Percentiles rank a stretch among this genome's conserved stretches.
Conservation (phyloP, 495 filamentous ascomycete species). For the Haplographium delicatum region DNA sequence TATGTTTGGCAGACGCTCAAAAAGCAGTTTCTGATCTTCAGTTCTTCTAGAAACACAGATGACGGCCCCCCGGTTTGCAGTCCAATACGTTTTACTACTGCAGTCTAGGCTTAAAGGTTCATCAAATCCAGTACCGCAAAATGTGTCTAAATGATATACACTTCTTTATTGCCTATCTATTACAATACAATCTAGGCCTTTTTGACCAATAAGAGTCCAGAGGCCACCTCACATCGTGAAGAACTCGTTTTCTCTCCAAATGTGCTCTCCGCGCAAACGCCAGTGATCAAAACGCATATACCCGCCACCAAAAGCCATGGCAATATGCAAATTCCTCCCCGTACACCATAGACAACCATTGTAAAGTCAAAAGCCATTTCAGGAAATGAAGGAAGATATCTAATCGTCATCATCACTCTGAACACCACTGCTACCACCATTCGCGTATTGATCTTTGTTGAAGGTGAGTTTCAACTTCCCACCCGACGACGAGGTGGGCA, state of each 20-base stretch:
- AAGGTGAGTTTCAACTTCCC: conserved; percentile 26
- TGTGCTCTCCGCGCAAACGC: conserved; percentile 3
- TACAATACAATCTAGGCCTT: conserved; percentile 25
- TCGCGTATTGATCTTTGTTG: conserved; percentile 22
- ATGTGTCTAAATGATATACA: neutral
- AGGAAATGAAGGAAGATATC: neutral
- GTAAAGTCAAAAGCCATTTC: neutral
- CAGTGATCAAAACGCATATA: neutral
- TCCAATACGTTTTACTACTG: no score
- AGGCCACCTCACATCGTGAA: neutral
- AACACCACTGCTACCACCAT: conserved; percentile 27
- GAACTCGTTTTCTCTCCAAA: neutral
- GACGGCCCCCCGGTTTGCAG: no score
- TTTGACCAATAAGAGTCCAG: neutral
- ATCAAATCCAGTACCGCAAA: no score
- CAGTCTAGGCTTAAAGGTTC: no score
- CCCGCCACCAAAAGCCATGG: neutral
- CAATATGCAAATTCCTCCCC: conserved; percentile 11
- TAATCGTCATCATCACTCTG: conserved; percentile 28
- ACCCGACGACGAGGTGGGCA: conserved; percentile 39
- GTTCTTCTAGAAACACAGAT: no score
- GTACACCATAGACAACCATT: conserved; percentile 5
- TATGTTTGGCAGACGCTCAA: no score
- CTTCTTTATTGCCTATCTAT: conserved; percentile 16
- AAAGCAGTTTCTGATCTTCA: no score